These are phyloP conservation scores for Cordyceps pruinosa DNA, from an alignment of 2,329 filamentous ascomycete genomes.

Conservation along the genomic window DNA sequence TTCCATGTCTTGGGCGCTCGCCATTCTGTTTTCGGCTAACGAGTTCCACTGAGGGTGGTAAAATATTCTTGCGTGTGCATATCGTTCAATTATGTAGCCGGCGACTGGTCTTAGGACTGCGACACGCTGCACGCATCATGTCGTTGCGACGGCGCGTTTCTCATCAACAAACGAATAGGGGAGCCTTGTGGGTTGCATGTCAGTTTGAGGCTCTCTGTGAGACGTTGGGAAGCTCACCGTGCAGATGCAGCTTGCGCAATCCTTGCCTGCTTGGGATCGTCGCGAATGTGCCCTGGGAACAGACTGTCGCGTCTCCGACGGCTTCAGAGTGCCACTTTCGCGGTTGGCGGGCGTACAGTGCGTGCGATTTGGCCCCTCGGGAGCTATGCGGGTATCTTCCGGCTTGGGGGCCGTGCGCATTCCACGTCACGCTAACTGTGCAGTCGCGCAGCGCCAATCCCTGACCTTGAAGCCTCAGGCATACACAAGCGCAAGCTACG, in stretches of 20 bases:
- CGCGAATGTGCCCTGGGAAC: neutral
- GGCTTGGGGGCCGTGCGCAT: slow-evolving; percentile 1
- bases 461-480: slow-evolving; percentile 12
- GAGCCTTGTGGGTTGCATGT: neutral
- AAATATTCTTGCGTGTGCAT: slow-evolving; percentile 22
- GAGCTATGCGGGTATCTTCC: neutral
- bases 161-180: neutral
- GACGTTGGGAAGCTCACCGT: neutral
- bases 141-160: slow-evolving; percentile 12
- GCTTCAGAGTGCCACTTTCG: slow-evolving; percentile 7
- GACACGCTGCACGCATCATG: slow-evolving; percentile 9
- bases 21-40: slow-evolving; percentile 32
- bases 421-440: slow-evolving; percentile 10
- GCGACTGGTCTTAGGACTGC: slow-evolving; percentile 17
- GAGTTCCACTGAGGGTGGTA: slow-evolving; percentile 8
- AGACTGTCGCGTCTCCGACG: slow-evolving; percentile 11
- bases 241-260: slow-evolving; percentile 5
- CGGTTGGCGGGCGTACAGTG: slow-evolving; percentile 12
- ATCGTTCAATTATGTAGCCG: slow-evolving; percentile 20
- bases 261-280: neutral
- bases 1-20: slow-evolving; percentile 47
- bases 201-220: neutral
- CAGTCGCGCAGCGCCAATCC: slow-evolving; percentile 6
- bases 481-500: neutral
- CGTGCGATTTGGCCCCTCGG: slow-evolving; percentile 8